Conservation (phyloP, 768 basidiomycete species). For the Lentinula sp. region DNA sequence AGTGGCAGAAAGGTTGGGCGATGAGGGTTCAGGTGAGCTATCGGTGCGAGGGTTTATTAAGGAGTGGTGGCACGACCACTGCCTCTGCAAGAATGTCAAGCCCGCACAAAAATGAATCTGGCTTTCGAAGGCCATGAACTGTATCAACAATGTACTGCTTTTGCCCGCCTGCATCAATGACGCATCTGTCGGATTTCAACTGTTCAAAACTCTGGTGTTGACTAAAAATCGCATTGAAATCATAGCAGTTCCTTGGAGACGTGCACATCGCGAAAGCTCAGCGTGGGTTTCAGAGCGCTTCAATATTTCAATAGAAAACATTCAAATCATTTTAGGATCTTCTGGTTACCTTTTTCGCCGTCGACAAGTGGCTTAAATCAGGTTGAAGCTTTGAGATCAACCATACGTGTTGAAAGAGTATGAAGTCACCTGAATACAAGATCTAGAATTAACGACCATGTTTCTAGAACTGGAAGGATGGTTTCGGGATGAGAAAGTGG, state of each 20-base stretch:
- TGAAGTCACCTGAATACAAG: too few species aligned
- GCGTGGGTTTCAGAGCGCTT: not conserved
- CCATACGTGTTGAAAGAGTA: too few species aligned
- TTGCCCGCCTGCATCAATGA: not conserved
- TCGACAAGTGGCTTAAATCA: too few species aligned
- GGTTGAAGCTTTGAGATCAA: too few species aligned
- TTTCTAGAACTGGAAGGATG: too few species aligned
- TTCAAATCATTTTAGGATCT: too few species aligned
- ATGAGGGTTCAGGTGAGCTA: not conserved
- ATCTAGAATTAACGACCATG: too few species aligned
- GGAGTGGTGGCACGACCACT: not conserved
- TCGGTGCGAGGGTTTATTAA: not conserved
- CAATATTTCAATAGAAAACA: too few species aligned
- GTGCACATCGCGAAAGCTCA: not conserved
- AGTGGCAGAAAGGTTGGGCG: not conserved
- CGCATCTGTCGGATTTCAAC: not conserved
- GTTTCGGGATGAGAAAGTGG: too few species aligned
- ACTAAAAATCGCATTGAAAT: not conserved
- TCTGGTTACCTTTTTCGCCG: too few species aligned
- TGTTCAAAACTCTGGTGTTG: not conserved
- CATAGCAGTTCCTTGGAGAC: not conserved
- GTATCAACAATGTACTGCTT: not conserved
- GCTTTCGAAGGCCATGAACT: not conserved
- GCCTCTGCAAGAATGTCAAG: not conserved
- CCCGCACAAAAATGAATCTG: not conserved